Evolutionary conservation across 2,329 filamentous ascomycete species (phyloP).

Genomic region (Cytospora leucostoma): DNA sequence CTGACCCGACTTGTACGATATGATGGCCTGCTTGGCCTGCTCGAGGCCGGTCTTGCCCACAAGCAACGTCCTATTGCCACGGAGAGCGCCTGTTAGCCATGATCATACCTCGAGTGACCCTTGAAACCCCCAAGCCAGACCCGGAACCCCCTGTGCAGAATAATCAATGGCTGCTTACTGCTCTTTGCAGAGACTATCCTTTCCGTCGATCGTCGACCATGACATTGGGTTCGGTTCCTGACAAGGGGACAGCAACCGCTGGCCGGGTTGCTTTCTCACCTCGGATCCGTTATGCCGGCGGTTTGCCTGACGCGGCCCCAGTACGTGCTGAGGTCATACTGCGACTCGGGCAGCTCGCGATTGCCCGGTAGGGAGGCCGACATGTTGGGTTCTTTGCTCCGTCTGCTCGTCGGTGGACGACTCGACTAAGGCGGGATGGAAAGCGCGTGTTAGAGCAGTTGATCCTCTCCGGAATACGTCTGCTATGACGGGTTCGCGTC

Average conservation of each 20-base stretch:
- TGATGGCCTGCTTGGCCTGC: constrained; percentile 78
- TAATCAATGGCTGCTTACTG: constrained; percentile 28
- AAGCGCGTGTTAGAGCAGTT: neutral
- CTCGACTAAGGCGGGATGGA: neutral
- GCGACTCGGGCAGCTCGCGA: constrained; percentile 86
- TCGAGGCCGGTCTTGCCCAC: constrained; percentile 78
- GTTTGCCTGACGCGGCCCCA: constrained; percentile 92
- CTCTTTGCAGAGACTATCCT: constrained; percentile 24
- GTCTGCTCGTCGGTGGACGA: neutral
- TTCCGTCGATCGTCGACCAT: constrained; percentile 1
- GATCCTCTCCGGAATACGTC: neutral
- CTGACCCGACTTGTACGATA: constrained; percentile 84
- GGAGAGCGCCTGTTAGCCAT: neutral
- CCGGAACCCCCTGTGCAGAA: neutral
- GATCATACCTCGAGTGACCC: neutral
- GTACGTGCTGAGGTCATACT: constrained; percentile 91
- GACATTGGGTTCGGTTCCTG: neutral
- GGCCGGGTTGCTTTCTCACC: constrained; percentile 60
- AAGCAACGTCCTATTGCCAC: constrained; percentile 71
- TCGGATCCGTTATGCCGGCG: constrained; percentile 88
- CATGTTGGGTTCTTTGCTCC: constrained; percentile 45
- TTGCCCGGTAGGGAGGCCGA: constrained; percentile 65
- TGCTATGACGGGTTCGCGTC: neutral
- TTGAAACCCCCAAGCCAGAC: neutral
- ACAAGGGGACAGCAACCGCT: neutral